Percentiles rank a stretch among this genome's conserved stretches.
Evolutionary conservation across 2,329 filamentous ascomycete genomes (phyloP).

Genomic region (Botryotinia narcissicola): DNA sequence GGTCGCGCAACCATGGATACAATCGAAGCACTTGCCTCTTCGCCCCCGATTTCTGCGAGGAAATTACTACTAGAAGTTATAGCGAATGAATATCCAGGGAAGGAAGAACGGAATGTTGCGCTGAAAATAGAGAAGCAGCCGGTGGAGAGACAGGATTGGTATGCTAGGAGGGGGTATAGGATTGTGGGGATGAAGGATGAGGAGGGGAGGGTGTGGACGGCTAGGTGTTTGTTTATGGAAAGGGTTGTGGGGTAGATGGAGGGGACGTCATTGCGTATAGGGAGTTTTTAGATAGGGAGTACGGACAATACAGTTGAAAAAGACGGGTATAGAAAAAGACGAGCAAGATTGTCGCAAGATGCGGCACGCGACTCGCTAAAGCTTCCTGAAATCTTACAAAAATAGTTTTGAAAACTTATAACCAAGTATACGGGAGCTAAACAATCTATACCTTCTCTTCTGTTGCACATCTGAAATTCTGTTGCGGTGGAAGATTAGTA

Average conservation of each 20-base stretch:
- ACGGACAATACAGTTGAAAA: not conserved
- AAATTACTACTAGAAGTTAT: slow-evolving; percentile 27
- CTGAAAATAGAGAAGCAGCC: slow-evolving; percentile 19
- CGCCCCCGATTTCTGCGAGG: slow-evolving; percentile 27
- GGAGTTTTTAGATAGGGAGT: not conserved
- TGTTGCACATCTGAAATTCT: not conserved
- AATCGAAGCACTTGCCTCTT: slow-evolving; percentile 27
- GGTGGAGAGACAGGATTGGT: slow-evolving; percentile 30
- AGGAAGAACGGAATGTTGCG: slow-evolving; percentile 20
- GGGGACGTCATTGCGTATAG: not conserved
- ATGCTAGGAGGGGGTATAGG: slow-evolving; percentile 32
- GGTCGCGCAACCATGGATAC: slow-evolving; percentile 33
- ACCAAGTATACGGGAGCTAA: not conserved
- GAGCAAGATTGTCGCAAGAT: not conserved
- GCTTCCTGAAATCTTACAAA: too few species aligned
- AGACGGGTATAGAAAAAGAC: not conserved
- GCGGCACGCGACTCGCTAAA: not conserved
- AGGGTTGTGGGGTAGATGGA: slow-evolving; percentile 25
- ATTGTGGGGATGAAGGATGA: slow-evolving; percentile 16
- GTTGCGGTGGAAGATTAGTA: not conserved
- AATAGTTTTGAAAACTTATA: too few species aligned
- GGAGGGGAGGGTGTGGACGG: slow-evolving; percentile 26
- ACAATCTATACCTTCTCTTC: not conserved
- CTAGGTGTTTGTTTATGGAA: slow-evolving; percentile 30
- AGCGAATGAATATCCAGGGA: slow-evolving; percentile 22